Base-by-base conservation (phyloP, 176 grass and related monocot genomes). In the Puya raimondii region DNA sequence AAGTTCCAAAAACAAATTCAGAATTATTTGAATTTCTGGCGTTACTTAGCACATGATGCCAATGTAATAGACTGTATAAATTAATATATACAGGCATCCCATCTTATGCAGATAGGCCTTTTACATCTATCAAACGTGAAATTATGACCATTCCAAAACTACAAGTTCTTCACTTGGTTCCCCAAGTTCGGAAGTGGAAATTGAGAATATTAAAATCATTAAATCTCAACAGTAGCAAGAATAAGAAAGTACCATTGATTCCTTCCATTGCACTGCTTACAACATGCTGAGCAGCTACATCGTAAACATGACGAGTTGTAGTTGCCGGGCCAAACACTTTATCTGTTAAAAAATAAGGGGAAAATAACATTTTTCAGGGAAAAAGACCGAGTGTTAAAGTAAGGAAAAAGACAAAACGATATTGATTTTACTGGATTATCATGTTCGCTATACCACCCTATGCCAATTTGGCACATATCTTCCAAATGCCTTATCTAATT, bases 291-390 rank as follows among this genome's bases (percentile, higher is more conserved):
- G 93, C 86, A 65, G 89, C 71, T 79, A 91, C 59, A 85, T 96
- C 93, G 63, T 96, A 96, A 52, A 96, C 89, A 17, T 85, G 82
- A 12, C 93, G 88, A 72, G 93, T 96, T 51, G 88, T 92, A 57
- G 86, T 96, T 71, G 93, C 93, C 68, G 93, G 93, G 9, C 93
- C 93, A 85, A 96, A 96, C 72, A 96, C 93, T 85, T 85, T 96
- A 83, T 96, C 93, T 96, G 82, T 29, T 73, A 56, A 79, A 56
- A 79, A 52, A 22, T 56, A 54, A 72, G 64, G 56, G 26, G 11
- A 59, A 82, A 20, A 23, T 67, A 66, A 71, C 22, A 14, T 9
- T 27, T 56, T 20, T 22, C 16, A 9, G 15, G 21, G 17, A 61
- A 18, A 22, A 61, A 61, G 16, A 61, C 56, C n/a, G 2, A 21